Conservation (phyloP, 768 basidiomycete species). For the Kwoniella mangroviensis region DNA sequence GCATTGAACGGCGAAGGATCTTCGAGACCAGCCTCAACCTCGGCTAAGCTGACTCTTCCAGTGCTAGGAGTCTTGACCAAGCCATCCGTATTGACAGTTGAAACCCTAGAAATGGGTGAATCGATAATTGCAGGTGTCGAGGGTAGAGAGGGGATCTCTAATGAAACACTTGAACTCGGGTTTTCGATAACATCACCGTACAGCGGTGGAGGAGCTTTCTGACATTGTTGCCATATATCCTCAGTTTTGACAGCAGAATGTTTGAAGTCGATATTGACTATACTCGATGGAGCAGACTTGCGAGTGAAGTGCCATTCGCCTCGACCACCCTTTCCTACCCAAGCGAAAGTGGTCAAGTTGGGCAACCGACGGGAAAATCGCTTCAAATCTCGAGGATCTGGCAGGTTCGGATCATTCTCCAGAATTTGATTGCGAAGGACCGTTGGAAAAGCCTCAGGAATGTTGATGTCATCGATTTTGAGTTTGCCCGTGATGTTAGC, state of each 20-base stretch:
- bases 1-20: neutral
- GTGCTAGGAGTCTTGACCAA: neutral
- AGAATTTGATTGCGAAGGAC: neutral
- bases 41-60: neutral
- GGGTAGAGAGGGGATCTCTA: conserved; percentile 1
- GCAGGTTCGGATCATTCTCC: conserved; percentile 16
- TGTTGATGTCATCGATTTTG: neutral
- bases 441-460: neutral
- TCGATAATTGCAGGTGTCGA: neutral
- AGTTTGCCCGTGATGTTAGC: conserved; percentile 1
- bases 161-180: neutral
- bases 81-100: neutral
- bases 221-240: conserved; percentile 18
- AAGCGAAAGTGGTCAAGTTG: conserved; percentile 9
- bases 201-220: conserved; percentile 1
- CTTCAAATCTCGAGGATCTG: conserved; percentile 26
- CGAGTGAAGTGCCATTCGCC: conserved; percentile 26
- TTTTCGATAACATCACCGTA: conserved; percentile 10
- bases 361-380: conserved; percentile 30
- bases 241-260: conserved; percentile 18
- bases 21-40: neutral
- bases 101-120: neutral
- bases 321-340: conserved; percentile 31
- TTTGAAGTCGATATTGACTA: conserved; percentile 20
- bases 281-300: neutral